phyloP scores from a whole-genome alignment of 1,284 basidiomycete species.

The Sanghuangporus weigelae region DNA sequence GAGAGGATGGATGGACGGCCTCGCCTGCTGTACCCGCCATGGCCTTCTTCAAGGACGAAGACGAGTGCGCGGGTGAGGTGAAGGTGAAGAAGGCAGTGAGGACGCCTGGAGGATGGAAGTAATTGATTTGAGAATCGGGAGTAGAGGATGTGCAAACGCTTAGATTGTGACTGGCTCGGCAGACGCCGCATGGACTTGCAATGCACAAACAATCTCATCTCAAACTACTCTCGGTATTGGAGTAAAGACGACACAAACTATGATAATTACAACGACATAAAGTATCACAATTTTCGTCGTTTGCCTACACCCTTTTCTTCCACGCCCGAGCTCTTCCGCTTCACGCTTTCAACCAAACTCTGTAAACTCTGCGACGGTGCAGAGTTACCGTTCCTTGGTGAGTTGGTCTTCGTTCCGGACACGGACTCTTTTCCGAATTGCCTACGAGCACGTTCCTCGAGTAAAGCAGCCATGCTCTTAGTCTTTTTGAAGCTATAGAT shows the following conservation, averaged over 20 bases:
- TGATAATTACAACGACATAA: not conserved
- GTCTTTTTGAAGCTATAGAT: constrained; percentile 79
- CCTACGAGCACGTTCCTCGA: constrained; percentile 66
- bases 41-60: not conserved
- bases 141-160: not conserved
- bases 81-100: constrained; percentile 28
- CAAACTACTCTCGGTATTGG: not conserved
- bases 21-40: not conserved
- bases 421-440: constrained; percentile 36
- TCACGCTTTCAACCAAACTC: constrained; percentile 79
- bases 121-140: not conserved
- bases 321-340: constrained; percentile 56
- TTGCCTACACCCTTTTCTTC: constrained; percentile 41
- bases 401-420: constrained; percentile 13
- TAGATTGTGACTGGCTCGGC: not conserved
- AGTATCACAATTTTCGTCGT: constrained; percentile 35
- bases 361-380: constrained; percentile 38
- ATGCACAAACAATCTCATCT: not conserved
- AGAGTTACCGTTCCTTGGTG: constrained; percentile 14
- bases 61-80: constrained; percentile 33
- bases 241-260: not conserved
- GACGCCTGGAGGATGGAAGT: not conserved
- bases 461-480: constrained; percentile 77
- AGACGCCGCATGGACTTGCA: not conserved
- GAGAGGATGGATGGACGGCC: not conserved